Percentiles rank a stretch among this genome's conserved stretches.
Conservation (phyloP, 169 alveolate genomes). For the Plasmodium ovale region DNA sequence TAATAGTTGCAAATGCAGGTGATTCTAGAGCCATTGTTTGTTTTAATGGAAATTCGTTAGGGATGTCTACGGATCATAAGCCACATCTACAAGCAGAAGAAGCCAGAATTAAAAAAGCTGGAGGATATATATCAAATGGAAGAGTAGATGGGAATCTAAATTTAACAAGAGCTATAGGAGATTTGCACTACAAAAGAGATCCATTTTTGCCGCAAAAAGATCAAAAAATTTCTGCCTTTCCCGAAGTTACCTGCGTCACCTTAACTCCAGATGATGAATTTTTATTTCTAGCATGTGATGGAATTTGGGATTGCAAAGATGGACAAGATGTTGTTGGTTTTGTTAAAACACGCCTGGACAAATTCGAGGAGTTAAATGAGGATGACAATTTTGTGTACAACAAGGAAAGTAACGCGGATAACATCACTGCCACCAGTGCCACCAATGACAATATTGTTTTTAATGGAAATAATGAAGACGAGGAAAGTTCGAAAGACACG, state of each 20-base stretch:
- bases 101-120: slow-evolving; percentile 93
- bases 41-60: slow-evolving; percentile 93
- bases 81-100: slow-evolving; percentile 96
- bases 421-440: slow-evolving; percentile 1
- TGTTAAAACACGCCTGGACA: slow-evolving; percentile 79
- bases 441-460: slow-evolving; percentile 36
- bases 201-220: slow-evolving; percentile 89
- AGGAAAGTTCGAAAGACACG: slow-evolving; percentile 3
- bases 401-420: slow-evolving; percentile 6
- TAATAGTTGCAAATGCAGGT: slow-evolving; percentile 98
- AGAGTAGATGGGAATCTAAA: slow-evolving; percentile 97
- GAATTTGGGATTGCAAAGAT: slow-evolving; percentile 98
- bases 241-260: slow-evolving; percentile 92
- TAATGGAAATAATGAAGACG: slow-evolving; percentile 51
- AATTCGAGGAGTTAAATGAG: slow-evolving; percentile 29
- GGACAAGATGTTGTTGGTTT: slow-evolving; percentile 94
- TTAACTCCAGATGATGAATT: slow-evolving; percentile 93
- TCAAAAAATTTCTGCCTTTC: slow-evolving; percentile 95
- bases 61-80: slow-evolving; percentile 98
- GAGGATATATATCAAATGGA: slow-evolving; percentile 96
- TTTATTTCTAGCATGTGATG: slow-evolving; percentile 99
- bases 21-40: slow-evolving; percentile 98
- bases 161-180: slow-evolving; percentile 98
- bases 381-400: slow-evolving; percentile 7
- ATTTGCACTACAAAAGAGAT: slow-evolving; percentile 95